Evolutionary conservation across 441 rosid genomes (phyloP).

Genomic region (Gossypium davidsonii): DNA sequence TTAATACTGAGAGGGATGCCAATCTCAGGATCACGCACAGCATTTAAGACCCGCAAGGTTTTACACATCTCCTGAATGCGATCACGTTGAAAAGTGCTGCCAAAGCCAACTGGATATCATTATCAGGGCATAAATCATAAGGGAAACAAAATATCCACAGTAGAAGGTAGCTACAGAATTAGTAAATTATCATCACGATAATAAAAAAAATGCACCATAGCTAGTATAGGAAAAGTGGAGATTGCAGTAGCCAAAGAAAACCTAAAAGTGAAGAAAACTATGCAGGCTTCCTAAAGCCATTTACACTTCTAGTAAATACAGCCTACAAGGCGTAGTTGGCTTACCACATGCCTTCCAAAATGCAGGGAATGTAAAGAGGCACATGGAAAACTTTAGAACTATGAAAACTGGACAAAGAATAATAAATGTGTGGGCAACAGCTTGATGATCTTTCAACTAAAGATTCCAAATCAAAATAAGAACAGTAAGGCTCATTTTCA

Average conservation of each 20-base stretch:
- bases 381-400: neutral
- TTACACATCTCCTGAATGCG: conserved; percentile 87
- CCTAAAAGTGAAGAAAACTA: neutral
- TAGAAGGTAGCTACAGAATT: conserved; percentile 5
- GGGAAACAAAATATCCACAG: neutral
- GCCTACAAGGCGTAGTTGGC: neutral
- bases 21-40: conserved; percentile 67
- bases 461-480: neutral
- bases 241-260: neutral
- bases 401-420: neutral
- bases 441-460: neutral
- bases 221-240: neutral
- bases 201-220: neutral
- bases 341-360: neutral
- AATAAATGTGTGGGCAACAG: neutral
- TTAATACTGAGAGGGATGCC: conserved; percentile 90
- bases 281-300: neutral
- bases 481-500: neutral
- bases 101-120: conserved; percentile 65
- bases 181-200: neutral
- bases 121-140: conserved; percentile 42
- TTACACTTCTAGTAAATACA: neutral
- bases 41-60: conserved; percentile 86
- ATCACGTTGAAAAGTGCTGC: conserved; percentile 91
- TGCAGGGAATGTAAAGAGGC: neutral